phyloP scores from a whole-genome alignment of 805 yeast species.

The Debaryomyces hansenii region DNA sequence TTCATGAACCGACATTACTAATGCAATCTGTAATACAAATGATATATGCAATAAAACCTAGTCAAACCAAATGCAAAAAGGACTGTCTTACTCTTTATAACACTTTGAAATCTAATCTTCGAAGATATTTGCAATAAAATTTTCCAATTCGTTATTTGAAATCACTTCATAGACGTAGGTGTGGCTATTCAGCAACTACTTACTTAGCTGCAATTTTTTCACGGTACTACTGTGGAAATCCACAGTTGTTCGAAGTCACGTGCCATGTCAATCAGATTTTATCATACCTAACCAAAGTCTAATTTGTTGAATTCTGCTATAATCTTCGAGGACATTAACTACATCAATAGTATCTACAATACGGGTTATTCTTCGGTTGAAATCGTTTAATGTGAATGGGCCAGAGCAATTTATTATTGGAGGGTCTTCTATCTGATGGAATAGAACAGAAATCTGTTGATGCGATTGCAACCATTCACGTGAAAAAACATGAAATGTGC shows the following conservation, averaged over 20 bases:
- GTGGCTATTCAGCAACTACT: neutral
- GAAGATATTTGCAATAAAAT: neutral
- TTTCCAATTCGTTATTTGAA: neutral
- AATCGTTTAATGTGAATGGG: too few species aligned
- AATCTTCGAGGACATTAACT: too few species aligned
- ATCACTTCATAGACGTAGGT: neutral
- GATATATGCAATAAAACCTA: too few species aligned
- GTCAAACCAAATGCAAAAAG: too few species aligned
- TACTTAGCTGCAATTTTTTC: neutral
- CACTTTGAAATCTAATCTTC: neutral
- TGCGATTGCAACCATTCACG: conserved; percentile 3
- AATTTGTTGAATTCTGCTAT: too few species aligned
- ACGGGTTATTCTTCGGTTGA: too few species aligned
- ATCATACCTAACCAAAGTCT: too few species aligned
- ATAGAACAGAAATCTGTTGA: neutral
- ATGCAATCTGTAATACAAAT: neutral
- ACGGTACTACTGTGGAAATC: conserved; percentile 6
- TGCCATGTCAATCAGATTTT: conserved; percentile 7
- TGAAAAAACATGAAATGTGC: neutral
- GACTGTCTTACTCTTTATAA: too few species aligned
- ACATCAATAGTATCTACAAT: too few species aligned
- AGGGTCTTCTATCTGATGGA: too few species aligned
- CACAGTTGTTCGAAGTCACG: conserved; percentile 26
- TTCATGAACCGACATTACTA: neutral
- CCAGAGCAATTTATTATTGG: too few species aligned